Evolutionary conservation across 148 eudicot species (phyloP), one percentile per base, ranked within the genome.

Genomic region (Amaranthus palmeri): DNA sequence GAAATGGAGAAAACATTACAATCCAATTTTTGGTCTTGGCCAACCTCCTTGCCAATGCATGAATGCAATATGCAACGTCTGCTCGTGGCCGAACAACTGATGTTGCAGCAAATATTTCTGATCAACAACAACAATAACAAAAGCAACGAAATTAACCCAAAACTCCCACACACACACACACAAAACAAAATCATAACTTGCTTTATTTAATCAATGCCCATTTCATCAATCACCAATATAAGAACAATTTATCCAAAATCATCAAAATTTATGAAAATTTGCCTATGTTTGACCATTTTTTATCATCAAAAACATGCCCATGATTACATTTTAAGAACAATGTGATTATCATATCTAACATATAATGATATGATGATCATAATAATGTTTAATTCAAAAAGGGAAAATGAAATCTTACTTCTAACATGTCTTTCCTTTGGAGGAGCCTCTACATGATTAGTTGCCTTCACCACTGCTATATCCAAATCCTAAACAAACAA

Each of bases 1-100:
- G 55, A 65, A 70, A 65, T 17, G 61, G 64, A 64, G 68, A 67
- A 58, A 48, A 10, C 44, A 46, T 84, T 92, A 96, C 99, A 72
- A 92, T 92, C 99, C 99, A 96, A 73, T 79, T 96, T n/a, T 85
- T 83, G 42, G 99, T 96, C 88, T 90, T 96, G 73, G 86, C 78
- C 82, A 96, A 82, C 82, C 99, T 83, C 74, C 91, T 84, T 5
- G 93, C 82, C 64, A 96, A 90, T 67, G 97, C 97, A 80, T 90
- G 93, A 75, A 96, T 92, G 84, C 97, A 96, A 59, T 96, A 96
- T 69, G 89, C 97, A 36, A 96, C 95, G 58, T 96, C 99, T 64
- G 96, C 97, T 76, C 97, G 81, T 55, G 97, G 90, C 2, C 92
- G 74, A 49, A 82, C 85, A 50, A 83, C 83, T 14, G 96, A 88